Evolutionary conservation across 768 basidiomycete species (phyloP).

Genomic region (Suillus spraguei): DNA sequence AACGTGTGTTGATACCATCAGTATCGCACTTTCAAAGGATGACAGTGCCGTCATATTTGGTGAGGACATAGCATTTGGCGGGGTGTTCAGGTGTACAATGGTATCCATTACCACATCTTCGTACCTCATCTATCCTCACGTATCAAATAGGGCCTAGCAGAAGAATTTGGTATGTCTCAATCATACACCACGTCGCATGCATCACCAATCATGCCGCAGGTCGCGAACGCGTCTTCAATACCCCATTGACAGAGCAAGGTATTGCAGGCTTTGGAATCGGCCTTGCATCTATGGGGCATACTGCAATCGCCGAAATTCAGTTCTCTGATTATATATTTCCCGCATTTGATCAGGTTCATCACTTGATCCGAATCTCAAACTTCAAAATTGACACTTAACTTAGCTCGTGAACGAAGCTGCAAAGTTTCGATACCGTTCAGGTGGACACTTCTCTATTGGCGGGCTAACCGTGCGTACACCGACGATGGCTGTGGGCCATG

Average conservation of each 20-base stretch:
- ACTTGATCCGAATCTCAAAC: constrained; percentile 4
- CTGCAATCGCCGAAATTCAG: constrained; percentile 93
- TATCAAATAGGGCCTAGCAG: constrained; percentile 74
- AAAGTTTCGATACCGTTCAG: constrained; percentile 89
- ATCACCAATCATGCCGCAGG: constrained; percentile 46
- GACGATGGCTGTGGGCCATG: constrained; percentile 92
- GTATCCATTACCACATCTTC: constrained; percentile 37
- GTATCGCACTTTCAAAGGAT: constrained; percentile 83
- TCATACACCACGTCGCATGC: background rate
- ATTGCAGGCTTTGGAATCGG: constrained; percentile 96
- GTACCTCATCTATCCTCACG: constrained; percentile 6
- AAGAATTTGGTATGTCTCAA: constrained; percentile 76
- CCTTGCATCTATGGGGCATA: constrained; percentile 89
- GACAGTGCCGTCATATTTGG: constrained; percentile 90
- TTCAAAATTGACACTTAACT: background rate
- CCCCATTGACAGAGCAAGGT: constrained; percentile 89
- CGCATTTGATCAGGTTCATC: constrained; percentile 85
- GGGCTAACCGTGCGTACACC: constrained; percentile 82
- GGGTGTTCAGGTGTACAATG: constrained; percentile 94
- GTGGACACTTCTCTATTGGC: constrained; percentile 82
- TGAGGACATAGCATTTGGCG: constrained; percentile 90
- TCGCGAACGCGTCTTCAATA: constrained; percentile 93
- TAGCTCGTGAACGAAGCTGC: constrained; percentile 95
- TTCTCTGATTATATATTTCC: constrained; percentile 92
- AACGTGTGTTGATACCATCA: constrained; percentile 31